Evolutionary conservation across 495 filamentous ascomycete species (phyloP).

Genomic region (Hamigera avellanea): DNA sequence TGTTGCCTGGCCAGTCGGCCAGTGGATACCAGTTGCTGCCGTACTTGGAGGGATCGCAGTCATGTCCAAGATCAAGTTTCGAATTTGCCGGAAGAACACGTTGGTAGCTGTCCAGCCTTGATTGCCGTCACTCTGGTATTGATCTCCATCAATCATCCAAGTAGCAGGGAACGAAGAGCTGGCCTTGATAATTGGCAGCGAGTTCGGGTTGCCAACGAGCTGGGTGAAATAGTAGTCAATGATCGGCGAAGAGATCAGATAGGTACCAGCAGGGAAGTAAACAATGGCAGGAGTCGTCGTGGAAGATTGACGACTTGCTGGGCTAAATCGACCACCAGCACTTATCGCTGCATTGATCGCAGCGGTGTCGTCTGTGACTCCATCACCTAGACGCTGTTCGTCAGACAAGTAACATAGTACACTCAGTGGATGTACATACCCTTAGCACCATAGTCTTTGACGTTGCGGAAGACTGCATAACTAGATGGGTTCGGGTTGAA

Average conservation of each 20-base stretch:
- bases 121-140: constrained; percentile 34
- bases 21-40: constrained; percentile 58
- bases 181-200: constrained; percentile 53
- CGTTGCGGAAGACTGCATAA: constrained; percentile 69
- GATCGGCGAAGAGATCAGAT: constrained; percentile 45
- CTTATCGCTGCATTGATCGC: constrained; percentile 53
- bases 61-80: constrained; percentile 67
- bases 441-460: constrained; percentile 58
- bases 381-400: constrained; percentile 34
- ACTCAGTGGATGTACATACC: constrained; percentile 18
- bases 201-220: constrained; percentile 55
- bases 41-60: constrained; percentile 45
- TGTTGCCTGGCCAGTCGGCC: constrained; percentile 62
- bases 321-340: constrained; percentile 39
- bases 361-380: constrained; percentile 51
- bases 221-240: constrained; percentile 52
- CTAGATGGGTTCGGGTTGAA: constrained; percentile 38
- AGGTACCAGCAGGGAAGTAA: constrained; percentile 55
- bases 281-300: constrained; percentile 48
- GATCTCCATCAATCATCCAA: constrained; percentile 59
- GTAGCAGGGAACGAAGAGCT: constrained; percentile 50
- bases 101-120: constrained; percentile 49
- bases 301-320: constrained; percentile 29
- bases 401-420: constrained; percentile 5
- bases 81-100: constrained; percentile 66